Conservation (phyloP, 371 early-diverging fungal genomes). For the Nematocida ironsii region DNA sequence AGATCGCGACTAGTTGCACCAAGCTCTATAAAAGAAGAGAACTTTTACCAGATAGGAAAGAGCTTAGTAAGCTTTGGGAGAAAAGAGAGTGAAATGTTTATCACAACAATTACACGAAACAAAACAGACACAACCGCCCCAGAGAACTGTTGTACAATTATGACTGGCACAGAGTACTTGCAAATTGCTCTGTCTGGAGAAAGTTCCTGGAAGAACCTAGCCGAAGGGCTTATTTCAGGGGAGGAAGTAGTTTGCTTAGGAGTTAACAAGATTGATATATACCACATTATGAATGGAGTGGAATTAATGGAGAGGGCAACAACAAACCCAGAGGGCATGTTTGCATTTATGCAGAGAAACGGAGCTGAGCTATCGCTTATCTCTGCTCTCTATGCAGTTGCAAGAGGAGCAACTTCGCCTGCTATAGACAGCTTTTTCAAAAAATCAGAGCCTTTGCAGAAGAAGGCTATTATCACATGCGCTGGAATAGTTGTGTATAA, state of each 20-base stretch:
- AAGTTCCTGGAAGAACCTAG: background rate
- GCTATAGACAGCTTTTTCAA: constrained; percentile 48
- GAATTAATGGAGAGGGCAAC: constrained; percentile 44
- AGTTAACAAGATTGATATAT: constrained; percentile 15
- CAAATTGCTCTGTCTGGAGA: background rate
- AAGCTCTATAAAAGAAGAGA: constrained; percentile 20
- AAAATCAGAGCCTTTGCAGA: constrained; percentile 20
- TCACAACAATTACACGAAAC: constrained; percentile 37
- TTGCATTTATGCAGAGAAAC: constrained; percentile 42
- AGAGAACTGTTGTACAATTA: constrained; percentile 50
- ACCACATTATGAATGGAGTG: constrained; percentile 53
- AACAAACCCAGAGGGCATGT: constrained; percentile 53
- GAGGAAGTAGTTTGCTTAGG: constrained; percentile 31
- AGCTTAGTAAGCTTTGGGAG: constrained; percentile 41
- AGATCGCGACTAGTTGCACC: constrained; percentile 10
- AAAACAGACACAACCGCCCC: background rate
- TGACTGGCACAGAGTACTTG: constrained; percentile 9
- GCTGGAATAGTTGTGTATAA: constrained; percentile 10
- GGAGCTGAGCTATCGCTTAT: constrained; percentile 31
- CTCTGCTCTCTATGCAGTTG: constrained; percentile 28
- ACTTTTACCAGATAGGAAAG: constrained; percentile 15
- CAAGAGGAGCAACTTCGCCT: constrained; percentile 11
- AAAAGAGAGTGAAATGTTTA: constrained; percentile 13
- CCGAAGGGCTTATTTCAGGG: constrained; percentile 24
- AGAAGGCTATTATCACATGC: constrained; percentile 13